Evolutionary conservation across 108 stramenopile species (phyloP), one percentile per base, ranked within the genome.

Genomic region (Craspedostauros australis): DNA sequence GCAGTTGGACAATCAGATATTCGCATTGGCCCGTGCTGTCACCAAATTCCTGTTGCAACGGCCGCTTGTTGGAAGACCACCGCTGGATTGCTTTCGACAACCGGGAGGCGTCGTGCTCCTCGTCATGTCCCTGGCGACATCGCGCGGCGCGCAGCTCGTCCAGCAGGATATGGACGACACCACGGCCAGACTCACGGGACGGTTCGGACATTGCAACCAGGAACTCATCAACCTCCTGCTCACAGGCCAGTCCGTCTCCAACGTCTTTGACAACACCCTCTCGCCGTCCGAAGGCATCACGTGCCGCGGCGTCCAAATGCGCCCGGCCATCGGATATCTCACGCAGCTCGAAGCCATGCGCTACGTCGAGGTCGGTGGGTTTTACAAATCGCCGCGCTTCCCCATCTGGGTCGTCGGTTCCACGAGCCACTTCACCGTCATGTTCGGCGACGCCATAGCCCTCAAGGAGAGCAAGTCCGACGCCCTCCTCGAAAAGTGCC

Each of bases 121-220:
- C 43, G 80, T 87, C 30, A 72, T 84, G 72, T 73, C 76, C 14
- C 45, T 88, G 11, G 68, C 79, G 36, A 56, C 68, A 9, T 79
- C 82, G 18, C 57, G 91, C 18, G 72, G 80, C 30, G 52, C 27
- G n/a, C 11, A 40, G 5, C 47, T 48, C 16, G 28, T 72, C 8
- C 70, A 68, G 56, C 43, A 39, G 36, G 87, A 93, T 38, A 87
- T 90, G 82, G 88, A 90, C 55, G 88, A 88, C 68, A 46, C 68
- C 12, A 47, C 41, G n/a, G 58, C 68, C 15, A 76, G 73, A 39
- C 58, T 86, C 6, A 88, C 86, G 16, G 68, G 76, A 5, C 83
- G 84, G 54, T 95, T 88, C 58, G 94, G 94, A 18, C 86, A 95
- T 53, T 88, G 84, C 30, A 75, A 77, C 32, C 91, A 92, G 62